Percentiles rank a stretch among this genome's conserved stretches.
These are phyloP conservation scores for Alternaria solani DNA, from an alignment of 2,329 filamentous ascomycete species.

Conservation along the genomic window DNA sequence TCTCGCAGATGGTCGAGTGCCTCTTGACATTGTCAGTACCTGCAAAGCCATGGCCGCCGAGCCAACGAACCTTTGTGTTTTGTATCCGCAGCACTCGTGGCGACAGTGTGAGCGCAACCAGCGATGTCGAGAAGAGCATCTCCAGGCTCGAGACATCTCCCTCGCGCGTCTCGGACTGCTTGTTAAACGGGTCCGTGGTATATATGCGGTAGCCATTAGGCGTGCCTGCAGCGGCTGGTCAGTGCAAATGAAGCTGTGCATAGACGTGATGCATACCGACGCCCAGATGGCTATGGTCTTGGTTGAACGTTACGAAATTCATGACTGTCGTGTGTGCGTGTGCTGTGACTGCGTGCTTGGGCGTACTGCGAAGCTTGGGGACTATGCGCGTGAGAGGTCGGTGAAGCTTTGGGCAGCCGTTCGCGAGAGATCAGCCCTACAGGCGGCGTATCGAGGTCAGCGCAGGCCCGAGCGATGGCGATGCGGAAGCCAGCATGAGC, in stretches of 20 bases:
- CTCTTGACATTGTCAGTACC: conserved; percentile 55
- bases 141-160: conserved; percentile 96
- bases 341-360: conserved; percentile 7
- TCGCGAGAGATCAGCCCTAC: conserved; percentile 19
- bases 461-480: conserved; percentile 3
- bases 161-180: conserved; percentile 93
- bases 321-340: conserved; percentile 60
- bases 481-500: conserved; percentile 22
- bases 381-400: conserved; percentile 15
- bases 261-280: conserved; percentile 70
- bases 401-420: conserved; percentile 35
- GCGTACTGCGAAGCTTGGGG: conserved; percentile 9
- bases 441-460: conserved; percentile 16
- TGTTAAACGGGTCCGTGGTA: conserved; percentile 93
- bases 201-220: conserved; percentile 95
- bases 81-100: conserved; percentile 93
- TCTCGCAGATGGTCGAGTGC: conserved; percentile 92
- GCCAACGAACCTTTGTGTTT: conserved; percentile 82
- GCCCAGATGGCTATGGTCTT: conserved; percentile 96
- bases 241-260: background rate
- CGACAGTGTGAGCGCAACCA: conserved; percentile 91
- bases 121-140: conserved; percentile 98
- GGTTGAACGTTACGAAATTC: conserved; percentile 99
- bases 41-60: background rate
- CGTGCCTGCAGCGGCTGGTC: conserved; percentile 67